Evolutionary conservation across 164 flowering plant species (phyloP), one percentile per base, ranked within the genome.

Genomic region (Malania oleifera): DNA sequence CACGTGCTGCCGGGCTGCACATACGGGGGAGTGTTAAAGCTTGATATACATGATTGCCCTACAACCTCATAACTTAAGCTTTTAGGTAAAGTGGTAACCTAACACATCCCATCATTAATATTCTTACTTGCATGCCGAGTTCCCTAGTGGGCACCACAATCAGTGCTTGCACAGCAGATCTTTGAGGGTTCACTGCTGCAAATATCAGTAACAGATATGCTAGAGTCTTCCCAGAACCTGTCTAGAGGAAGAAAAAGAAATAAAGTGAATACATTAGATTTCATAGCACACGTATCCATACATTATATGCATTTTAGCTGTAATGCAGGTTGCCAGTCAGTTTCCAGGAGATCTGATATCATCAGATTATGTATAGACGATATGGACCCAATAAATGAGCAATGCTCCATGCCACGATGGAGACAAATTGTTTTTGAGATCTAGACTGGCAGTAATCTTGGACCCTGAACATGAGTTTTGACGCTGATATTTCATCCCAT

Each of bases 141-240:
- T 92, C 98, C 67, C 97, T 78, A 1, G 95, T 93, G 23, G 98
- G 98, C 26, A 93, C 96, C 54, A 93, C 83, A 40, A 93, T 82
- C 37, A 90, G 61, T 29, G 95, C 98, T 77, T 90, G 97, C 39
- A 93, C 89, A 49, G 85, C 68, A 52, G 92, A 82, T 63, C 82
- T 75, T 60, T 73, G 72, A 54, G 78, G 41, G 64, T 77, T 77
- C 61, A 93, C 56, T 11, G 75, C 67, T 10, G 98, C 84, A 67
- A 80, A 82, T 65, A 90, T 76, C 63, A 76, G 57, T 15, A 90
- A 65, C n/a, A 93, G 80, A 72, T 87, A 93, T 0, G 98, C 83
- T 46, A 90, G 76, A 14, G 98, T 93, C 86, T 93, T 93, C 74
- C 97, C 97, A 22, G 98, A 89, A 76, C 98, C 98, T 86, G 98